phyloP scores from a whole-genome alignment of 2,329 filamentous ascomycete genomes.

The Nannizziopsis arthrosporioides region DNA sequence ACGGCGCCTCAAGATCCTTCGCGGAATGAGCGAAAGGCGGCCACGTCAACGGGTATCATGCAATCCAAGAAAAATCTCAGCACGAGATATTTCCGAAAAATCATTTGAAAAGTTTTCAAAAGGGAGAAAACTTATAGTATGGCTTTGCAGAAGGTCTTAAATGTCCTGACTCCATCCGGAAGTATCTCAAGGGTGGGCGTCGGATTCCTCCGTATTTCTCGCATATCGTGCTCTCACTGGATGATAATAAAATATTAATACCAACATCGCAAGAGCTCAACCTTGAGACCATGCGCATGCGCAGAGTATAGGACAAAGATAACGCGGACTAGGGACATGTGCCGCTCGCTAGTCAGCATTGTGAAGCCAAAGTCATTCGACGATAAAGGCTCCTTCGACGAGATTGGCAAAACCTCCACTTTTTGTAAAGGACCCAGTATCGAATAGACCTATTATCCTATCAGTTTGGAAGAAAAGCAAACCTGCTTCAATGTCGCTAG shows the following conservation, averaged over 20 bases:
- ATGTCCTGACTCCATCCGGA: no score
- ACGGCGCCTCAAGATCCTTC: not conserved
- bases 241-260: not conserved
- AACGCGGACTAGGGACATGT: not conserved
- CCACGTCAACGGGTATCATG: slow-evolving; percentile 8
- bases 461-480: not conserved
- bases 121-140: not conserved
- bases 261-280: no score
- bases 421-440: not conserved
- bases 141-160: not conserved
- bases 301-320: not conserved
- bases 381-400: not conserved
- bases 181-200: not conserved
- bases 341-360: not conserved
- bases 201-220: not conserved
- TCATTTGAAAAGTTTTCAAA: not conserved
- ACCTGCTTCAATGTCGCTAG: slow-evolving; percentile 2
- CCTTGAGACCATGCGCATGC: no score
- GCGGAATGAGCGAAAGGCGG: not conserved
- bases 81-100: not conserved
- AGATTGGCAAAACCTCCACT: slow-evolving; percentile 2
- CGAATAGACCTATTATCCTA: not conserved
- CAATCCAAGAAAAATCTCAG: slow-evolving; percentile 4
- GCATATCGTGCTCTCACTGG: not conserved
- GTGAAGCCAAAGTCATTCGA: no score